These are phyloP conservation scores for Pleurotus salmoneostramineus DNA, from an alignment of 768 basidiomycete species.

Conservation along the genomic window DNA sequence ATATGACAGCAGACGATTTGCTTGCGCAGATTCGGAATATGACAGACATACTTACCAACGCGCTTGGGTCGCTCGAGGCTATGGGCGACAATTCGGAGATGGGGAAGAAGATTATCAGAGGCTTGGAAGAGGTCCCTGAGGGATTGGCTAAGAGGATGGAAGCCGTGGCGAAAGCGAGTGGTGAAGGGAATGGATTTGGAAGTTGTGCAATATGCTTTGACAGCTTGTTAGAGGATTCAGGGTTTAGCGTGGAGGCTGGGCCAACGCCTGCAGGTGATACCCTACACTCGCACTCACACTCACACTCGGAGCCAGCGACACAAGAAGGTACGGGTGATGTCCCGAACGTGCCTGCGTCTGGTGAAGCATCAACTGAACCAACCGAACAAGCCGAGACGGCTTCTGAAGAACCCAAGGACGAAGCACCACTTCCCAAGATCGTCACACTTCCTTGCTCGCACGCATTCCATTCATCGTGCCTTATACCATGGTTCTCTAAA, in stretches of 20 bases:
- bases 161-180: slow-evolving; percentile 9
- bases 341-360: slow-evolving; percentile 7
- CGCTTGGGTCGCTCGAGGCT: neutral
- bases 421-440: slow-evolving; percentile 34
- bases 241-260: slow-evolving; percentile 16
- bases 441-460: slow-evolving; percentile 78
- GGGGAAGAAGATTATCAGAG: slow-evolving; percentile 58
- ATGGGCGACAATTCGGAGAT: slow-evolving; percentile 59
- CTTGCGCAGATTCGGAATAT: neutral
- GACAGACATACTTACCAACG: slow-evolving; percentile 2
- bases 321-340: slow-evolving; percentile 6
- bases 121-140: slow-evolving; percentile 60
- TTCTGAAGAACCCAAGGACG: slow-evolving; percentile 1
- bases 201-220: slow-evolving; percentile 82
- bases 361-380: slow-evolving; percentile 3
- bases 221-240: slow-evolving; percentile 43
- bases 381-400: slow-evolving; percentile 18
- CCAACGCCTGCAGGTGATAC: neutral
- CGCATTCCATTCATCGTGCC: slow-evolving; percentile 75
- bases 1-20: neutral
- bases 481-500: slow-evolving; percentile 80
- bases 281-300: neutral
- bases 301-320: slow-evolving; percentile 4
- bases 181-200: slow-evolving; percentile 24
- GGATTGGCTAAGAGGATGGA: slow-evolving; percentile 67